Base-by-base conservation (phyloP, 371 early-diverging fungal species). In the Chytridium lagenaria region DNA sequence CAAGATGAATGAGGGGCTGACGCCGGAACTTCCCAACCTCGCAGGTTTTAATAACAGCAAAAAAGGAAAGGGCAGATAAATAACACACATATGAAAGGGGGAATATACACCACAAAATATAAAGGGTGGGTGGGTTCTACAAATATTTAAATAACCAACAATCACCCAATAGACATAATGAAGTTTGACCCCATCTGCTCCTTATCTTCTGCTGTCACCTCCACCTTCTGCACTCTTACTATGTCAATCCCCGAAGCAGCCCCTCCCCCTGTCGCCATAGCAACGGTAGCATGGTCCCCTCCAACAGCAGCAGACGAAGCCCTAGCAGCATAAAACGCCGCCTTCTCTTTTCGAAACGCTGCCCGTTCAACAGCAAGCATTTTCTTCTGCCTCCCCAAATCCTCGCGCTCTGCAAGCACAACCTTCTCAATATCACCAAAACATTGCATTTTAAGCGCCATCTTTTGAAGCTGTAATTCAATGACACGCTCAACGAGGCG, bases 391-490 rank as follows among this genome's bases (percentile, higher is more conserved):
- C 89, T 87, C 65, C 92, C 93, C 44, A 97, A 77, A 22, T 93
- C 90, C 69, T 89, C 87, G 65, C 92, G 81, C 81, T 96, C 96
- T 40, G 86, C 85, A 71, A 95, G 96, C 50, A 97, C 76, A 0
- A 94, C 84, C 5, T 85, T 85, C 79, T 95, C 96, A 76, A 97
- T 74, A 75, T 95, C 94, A 51, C 94, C 94, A 76, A 96, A 93
- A 71, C 95, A 92, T 69, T 84, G 86, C 88, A 97, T 90, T 81
- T 97, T 97, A 40, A 94, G 80, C 68, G 95, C 94, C 69, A 98
- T 72, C 81, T 97, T 96, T 78, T 89, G 89, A 70, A 93, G 77
- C 77, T 98, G 93, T 16, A 90, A 80, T 69, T 97, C 95, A 12
- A 96, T 88, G 0, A 93, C 90, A 16, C 87, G 86, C 57, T 91